Percentiles rank a stretch among this genome's conserved stretches.
Conservation (phyloP, 768 basidiomycete genomes). For the Lyophyllum semitale region DNA sequence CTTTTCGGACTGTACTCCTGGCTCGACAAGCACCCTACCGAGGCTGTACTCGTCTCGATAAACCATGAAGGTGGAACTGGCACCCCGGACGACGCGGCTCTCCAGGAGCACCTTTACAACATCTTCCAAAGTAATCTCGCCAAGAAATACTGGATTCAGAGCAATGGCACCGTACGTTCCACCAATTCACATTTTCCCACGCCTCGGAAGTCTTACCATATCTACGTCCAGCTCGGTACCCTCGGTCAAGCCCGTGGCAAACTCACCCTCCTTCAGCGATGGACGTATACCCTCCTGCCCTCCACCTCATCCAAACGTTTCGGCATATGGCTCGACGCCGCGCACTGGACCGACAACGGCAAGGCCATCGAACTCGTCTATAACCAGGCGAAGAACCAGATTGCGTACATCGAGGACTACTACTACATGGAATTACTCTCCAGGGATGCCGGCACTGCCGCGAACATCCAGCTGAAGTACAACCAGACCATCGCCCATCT, state of each 20-base stretch:
- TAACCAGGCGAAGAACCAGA: conserved; percentile 35
- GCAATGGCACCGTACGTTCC: conserved; percentile 37
- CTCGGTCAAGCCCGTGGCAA: conserved; percentile 55
- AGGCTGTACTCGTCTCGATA: conserved; percentile 51
- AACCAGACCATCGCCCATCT: conserved; percentile 42
- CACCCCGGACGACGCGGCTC: conserved; percentile 41
- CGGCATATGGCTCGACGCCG: conserved; percentile 45
- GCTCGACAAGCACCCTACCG: conserved; percentile 52
- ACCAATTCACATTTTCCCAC: not conserved
- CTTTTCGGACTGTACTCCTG: conserved; percentile 53
- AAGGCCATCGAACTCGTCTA: conserved; percentile 45
- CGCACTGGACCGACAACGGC: conserved; percentile 51
- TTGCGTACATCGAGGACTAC: conserved; percentile 51
- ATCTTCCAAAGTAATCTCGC: conserved; percentile 39
- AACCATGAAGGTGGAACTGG: conserved; percentile 50
- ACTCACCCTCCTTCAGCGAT: conserved; percentile 51
- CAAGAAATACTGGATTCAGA: conserved; percentile 49
- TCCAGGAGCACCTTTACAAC: conserved; percentile 43
- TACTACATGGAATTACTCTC: conserved; percentile 38
- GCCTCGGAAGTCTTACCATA: not conserved
- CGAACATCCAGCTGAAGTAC: conserved; percentile 46
- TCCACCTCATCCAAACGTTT: conserved; percentile 36
- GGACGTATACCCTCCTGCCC: conserved; percentile 42
- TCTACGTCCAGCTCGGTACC: conserved; percentile 38
- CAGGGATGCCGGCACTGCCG: conserved; percentile 30